Base-by-base conservation (phyloP, 352 stramenopile genomes). In the Chrysophaeum taylorii region DNA sequence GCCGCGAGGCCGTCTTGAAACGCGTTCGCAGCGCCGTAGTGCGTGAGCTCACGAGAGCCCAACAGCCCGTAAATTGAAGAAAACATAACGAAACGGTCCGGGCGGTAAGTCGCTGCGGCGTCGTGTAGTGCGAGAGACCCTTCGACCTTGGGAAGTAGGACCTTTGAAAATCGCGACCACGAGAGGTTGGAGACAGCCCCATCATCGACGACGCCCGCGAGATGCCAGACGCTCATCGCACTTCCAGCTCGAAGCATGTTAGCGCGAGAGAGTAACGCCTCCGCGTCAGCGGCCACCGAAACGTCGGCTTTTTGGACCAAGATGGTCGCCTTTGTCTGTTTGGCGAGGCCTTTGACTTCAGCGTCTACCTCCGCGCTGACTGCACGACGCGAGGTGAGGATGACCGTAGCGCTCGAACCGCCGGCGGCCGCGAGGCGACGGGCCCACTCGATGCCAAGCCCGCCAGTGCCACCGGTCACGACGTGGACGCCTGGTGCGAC, bases 1-100 rank as follows among this genome's bases (percentile, higher is more conserved):
- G 15, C 15, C 25, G 50, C 50, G 50, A 62, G 25, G 50, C 25
- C 50, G 50, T 62, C 50, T 31, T 62, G 50, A 31, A 62, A 62
- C 5, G 50, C 50, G 50, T 62, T 62, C 7, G 50, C 50, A 2
- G 50, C 50, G 15, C 4, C 50, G 50, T 62, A 62, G 50, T 62
- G 50, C 15, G 15, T 25, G 27, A 62, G 50, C 15, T 62, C 50
- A 31, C 50, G 50, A 25, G 50, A 7, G 15, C 15, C 50, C 7
- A 62, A 31, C 7, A 62, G 15, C 25, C 50, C 50, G 50, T 62
- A 62, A 31, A 62, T 36, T 5, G 50, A 62, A 9, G 15, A 37
- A 31, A 62, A 62, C 23, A 62, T 38, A 31, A 62, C 50, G 50
- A 62, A 37, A 12, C 25, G 21, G 15, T 4, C 50, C 25, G 38